Conservation (phyloP, 257 asterid species). For the Solanum medicagineum region DNA sequence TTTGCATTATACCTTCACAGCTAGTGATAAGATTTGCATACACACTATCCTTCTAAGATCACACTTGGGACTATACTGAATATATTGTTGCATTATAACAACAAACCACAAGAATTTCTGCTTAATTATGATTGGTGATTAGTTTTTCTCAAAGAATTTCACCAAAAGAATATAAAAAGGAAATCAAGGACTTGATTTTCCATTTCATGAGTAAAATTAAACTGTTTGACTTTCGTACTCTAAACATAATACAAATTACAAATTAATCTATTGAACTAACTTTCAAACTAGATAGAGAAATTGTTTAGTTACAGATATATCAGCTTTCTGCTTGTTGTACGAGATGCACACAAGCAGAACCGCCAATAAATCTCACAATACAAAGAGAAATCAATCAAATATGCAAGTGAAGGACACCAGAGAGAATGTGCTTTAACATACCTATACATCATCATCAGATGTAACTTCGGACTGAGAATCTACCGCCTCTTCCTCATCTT, state of each 20-base stretch:
- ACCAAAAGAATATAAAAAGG: too few species aligned
- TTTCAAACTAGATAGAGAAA: background rate
- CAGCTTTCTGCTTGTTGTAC: background rate
- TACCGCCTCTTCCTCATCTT: conserved; percentile 21
- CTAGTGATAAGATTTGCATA: too few species aligned
- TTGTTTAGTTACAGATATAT: background rate
- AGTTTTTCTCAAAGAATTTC: too few species aligned
- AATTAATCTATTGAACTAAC: background rate
- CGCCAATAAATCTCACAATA: background rate
- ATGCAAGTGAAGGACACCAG: background rate
- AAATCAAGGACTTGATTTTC: background rate
- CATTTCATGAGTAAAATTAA: background rate
- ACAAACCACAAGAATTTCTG: background rate
- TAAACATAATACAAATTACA: background rate
- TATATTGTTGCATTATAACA: too few species aligned
- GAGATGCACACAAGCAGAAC: conserved; percentile 15
- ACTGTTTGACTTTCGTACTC: background rate
- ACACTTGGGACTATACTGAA: too few species aligned
- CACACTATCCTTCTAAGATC: background rate
- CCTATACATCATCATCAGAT: conserved; percentile 32
- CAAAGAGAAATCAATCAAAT: background rate
- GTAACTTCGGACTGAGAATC: conserved; percentile 50
- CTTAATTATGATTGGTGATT: too few species aligned
- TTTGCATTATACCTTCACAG: too few species aligned
- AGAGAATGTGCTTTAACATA: background rate